Base-by-base conservation (phyloP, 371 early-diverging fungal species). In the Umbelopsis sp. region DNA sequence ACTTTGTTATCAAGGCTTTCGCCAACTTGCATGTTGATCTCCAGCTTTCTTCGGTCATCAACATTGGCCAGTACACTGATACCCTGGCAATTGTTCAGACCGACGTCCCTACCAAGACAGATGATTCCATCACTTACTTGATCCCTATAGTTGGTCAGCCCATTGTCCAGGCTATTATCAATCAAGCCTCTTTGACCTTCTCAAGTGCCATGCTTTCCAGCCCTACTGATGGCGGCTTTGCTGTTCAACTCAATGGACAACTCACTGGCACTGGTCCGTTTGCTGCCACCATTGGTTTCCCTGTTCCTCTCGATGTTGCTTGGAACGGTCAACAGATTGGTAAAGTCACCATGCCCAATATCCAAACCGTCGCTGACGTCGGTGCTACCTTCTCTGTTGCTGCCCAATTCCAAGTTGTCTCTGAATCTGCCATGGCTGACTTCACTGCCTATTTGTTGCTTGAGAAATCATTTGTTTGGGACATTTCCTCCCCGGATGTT, bases 241-340 rank as follows among this genome's bases (percentile, higher is more conserved):
- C 77, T 63, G 82, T 88, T 44, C 76, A 77, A 57, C 84, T 87
- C 80, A 68, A 72, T 64, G 91, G 91, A 45, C 63, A 72, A 12
- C 85, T 89, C 77, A 67, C 78, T 44, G 76, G 86, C 53, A 86
- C 89, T 32, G 91, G 91, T 66, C 85, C 85, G 20, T 80, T 90
- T 78, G 83, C 76, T 69, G 89, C 89, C 24, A 69, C 72, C 0
- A 89, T 91, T 64, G 50, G 76, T 4, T 88, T 88, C 76, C 84
- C 85, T 44, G 74, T 67, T 25, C 74, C 75, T 35, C 75, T 88
- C 48, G 72, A 69, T 25, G 86, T 88, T 53, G 70, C 70, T 3
- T 88, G 88, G 88, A 69, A 83, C 29, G 82, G 78, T 6, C 76
- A 72, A n/a, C 69, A 63, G 38, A 73, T 87, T 25, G 87, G 87